Evolutionary conservation across 2,329 filamentous ascomycete species (phyloP).

Genomic region (Daldinia sp.): DNA sequence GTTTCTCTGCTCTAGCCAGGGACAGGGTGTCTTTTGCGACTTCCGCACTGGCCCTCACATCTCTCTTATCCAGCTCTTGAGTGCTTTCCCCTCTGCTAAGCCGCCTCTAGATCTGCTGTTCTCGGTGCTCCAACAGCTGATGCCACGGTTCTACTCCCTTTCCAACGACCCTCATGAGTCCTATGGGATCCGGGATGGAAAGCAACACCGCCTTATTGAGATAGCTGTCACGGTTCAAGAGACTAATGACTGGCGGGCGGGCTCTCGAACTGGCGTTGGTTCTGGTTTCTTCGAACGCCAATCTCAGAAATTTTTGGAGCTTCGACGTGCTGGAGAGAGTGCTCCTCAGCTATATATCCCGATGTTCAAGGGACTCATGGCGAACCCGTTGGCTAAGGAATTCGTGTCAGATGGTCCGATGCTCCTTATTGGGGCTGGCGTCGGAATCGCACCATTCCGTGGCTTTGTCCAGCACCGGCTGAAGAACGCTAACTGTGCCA

Average conservation of each 20-base stretch:
- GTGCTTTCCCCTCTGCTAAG: constrained; percentile 91
- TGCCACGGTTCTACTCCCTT: constrained; percentile 98
- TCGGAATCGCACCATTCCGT: constrained; percentile 96
- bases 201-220: constrained; percentile 85
- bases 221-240: constrained; percentile 98
- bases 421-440: constrained; percentile 95
- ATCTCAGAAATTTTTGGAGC: constrained; percentile 77
- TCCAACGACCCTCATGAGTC: constrained; percentile 93
- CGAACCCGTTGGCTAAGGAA: constrained; percentile 91
- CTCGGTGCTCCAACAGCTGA: constrained; percentile 84
- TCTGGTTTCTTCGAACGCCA: constrained; percentile 94
- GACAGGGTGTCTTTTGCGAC: constrained; percentile 93
- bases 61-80: constrained; percentile 85
- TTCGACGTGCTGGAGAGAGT: constrained; percentile 70
- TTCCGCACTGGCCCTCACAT: constrained; percentile 90
- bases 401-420: constrained; percentile 96
- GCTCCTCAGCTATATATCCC: constrained; percentile 79
- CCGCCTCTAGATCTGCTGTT: constrained; percentile 87
- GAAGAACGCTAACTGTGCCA: constrained; percentile 55
- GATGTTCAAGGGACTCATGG: constrained; percentile 99
- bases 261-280: constrained; percentile 83
- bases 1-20: constrained; percentile 89
- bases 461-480: constrained; percentile 88
- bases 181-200: constrained; percentile 74
- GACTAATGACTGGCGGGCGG: constrained; percentile 79